phyloP scores from a whole-genome alignment of 768 basidiomycete genomes.

The Phaffia tasmanica region DNA sequence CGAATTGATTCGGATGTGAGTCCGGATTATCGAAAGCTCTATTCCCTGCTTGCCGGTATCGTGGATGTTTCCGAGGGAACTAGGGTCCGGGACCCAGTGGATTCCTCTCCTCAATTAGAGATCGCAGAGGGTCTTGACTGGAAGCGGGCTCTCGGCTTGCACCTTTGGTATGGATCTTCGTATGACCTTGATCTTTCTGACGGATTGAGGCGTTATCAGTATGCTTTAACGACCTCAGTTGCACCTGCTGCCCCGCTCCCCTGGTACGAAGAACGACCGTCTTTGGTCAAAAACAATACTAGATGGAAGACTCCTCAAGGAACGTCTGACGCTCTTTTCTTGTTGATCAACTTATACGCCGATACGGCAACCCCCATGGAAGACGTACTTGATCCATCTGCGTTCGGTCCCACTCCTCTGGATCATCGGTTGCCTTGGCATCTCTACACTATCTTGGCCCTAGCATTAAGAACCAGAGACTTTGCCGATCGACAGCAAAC shows the following conservation, averaged over 20 bases:
- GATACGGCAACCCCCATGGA: constrained; percentile 54
- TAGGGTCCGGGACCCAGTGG: constrained; percentile 46
- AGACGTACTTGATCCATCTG: constrained; percentile 55
- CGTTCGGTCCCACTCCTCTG: constrained; percentile 61
- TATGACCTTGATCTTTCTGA: constrained; percentile 52
- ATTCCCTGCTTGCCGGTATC: constrained; percentile 71
- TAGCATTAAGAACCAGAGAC: constrained; percentile 70
- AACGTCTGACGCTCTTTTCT: constrained; percentile 58
- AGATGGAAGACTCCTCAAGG: constrained; percentile 26
- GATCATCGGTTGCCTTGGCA: constrained; percentile 87
- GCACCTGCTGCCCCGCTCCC: constrained; percentile 39
- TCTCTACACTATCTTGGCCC: constrained; percentile 73
- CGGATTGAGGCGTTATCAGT: constrained; percentile 53
- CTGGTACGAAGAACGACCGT: constrained; percentile 45
- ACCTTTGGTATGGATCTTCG: constrained; percentile 74
- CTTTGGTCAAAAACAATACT: constrained; percentile 24
- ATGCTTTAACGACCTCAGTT: constrained; percentile 39
- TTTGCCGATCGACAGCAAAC: constrained; percentile 62
- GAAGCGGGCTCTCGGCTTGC: constrained; percentile 83
- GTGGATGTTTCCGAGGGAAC: constrained; percentile 48
- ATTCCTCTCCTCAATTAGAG: constrained; percentile 45
- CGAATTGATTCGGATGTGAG: constrained; percentile 58
- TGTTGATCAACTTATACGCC: constrained; percentile 61
- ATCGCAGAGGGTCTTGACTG: constrained; percentile 72
- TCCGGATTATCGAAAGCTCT: constrained; percentile 61